Evolutionary conservation across 2,329 filamentous ascomycete genomes (phyloP), one percentile per base, ranked within the genome.

Genomic region (Pezicula rhizophila): DNA sequence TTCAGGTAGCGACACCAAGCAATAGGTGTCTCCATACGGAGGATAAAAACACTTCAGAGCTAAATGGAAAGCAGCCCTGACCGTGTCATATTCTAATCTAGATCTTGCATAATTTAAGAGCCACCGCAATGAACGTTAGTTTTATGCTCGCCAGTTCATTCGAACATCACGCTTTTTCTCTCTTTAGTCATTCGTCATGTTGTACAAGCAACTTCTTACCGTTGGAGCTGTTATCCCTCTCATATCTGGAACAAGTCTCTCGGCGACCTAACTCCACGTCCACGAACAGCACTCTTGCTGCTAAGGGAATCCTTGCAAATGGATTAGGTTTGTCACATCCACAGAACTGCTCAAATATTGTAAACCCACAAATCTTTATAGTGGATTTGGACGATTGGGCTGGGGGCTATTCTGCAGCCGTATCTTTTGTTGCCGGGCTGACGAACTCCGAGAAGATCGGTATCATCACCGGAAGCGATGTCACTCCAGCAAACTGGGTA

Each of bases 381-480:
- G 52, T 56, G 15, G 50, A 49, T 4, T 52, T 62, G 10, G 66
- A 66, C 5, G 52, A 58, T 8, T 70, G 68, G 68, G 60, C 63
- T 23, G 53, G 55, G 12, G 66, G 68, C 0, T 66, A 67, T 33
- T 46, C 55, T 11, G 66, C 68, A 49, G 71, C 71, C 2, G 62
- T 59, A 49, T 58, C 57, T 1, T 59, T 73, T 12, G 66, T 72
- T 12, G 60, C 62, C 0, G 61, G 68, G 37, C 57, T 74, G 43
- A 70, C 68, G 1, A 54, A 67, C 6, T 66, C 69, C 31, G 70
- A 74, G 50, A 72, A 73, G 48, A 61, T 67, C 5, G 71, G 69
- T 51, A 58, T 66, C 31, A 67, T 68, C 3, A 64, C 65, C 33
- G 66, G 67, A 18, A 45, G 46, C 8, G 45, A 45, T 40, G 45